Conservation (phyloP, 805 yeast species). For the Starmerella cellae region DNA sequence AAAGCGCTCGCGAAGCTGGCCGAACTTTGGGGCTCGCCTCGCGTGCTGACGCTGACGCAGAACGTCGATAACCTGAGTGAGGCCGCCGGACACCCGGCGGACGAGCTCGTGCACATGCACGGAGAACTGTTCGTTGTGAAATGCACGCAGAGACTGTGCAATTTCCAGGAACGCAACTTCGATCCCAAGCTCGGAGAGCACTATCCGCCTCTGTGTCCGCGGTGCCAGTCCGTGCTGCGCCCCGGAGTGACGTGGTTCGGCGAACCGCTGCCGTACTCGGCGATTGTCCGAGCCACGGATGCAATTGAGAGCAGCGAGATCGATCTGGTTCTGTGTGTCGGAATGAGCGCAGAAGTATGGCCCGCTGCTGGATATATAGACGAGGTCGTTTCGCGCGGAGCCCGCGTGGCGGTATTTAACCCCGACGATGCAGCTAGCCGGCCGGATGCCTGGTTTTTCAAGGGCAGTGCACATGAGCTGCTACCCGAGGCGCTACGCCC, state of each 20-base stretch:
- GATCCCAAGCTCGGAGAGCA: constrained; percentile 30
- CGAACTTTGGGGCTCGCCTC: constrained; percentile 21
- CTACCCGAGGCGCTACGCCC: constrained; percentile 55
- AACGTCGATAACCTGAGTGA: constrained; percentile 66
- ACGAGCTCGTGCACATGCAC: constrained; percentile 54
- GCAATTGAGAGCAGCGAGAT: constrained; percentile 46
- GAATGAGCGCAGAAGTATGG: constrained; percentile 76
- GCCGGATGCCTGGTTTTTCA: constrained; percentile 49
- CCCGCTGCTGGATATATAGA: constrained; percentile 90
- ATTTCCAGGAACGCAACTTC: constrained; percentile 32
- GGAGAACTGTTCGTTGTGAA: constrained; percentile 61
- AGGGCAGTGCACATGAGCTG: constrained; percentile 66
- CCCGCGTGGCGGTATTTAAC: constrained; percentile 73
- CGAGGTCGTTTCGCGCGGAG: constrained; percentile 56
- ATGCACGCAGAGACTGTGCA: constrained; percentile 68
- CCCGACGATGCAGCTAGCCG: constrained; percentile 29
- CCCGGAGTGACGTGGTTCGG: constrained; percentile 96
- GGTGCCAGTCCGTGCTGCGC: constrained; percentile 51
- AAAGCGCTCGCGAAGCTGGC: constrained; percentile 53
- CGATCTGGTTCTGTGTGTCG: constrained; percentile 69
- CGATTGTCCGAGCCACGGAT: constrained; percentile 55
- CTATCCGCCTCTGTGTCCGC: constrained; percentile 65
- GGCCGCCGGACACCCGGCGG: constrained; percentile 48
- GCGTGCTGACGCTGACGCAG: constrained; percentile 61
- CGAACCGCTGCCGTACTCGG: constrained; percentile 59